These are phyloP conservation scores for Hanseniaspora lindneri DNA, from an alignment of 805 yeast genomes.

Conservation along the genomic window DNA sequence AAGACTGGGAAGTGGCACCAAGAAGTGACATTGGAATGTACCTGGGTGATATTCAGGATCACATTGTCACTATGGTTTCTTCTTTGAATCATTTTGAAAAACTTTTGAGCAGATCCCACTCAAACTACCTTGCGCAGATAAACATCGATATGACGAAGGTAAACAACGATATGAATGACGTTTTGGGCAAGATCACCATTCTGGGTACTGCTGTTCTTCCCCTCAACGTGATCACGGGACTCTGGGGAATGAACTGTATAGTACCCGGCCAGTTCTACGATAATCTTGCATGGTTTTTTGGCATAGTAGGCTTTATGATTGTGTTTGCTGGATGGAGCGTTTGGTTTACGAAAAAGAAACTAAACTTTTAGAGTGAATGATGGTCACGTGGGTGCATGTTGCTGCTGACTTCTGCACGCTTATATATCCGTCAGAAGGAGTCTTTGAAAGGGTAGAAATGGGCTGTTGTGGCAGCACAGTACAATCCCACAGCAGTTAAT, in stretches of 20 bases:
- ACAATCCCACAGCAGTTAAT: no score
- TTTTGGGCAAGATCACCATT: constrained; percentile 81
- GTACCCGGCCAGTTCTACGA: constrained; percentile 81
- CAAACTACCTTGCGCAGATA: constrained; percentile 90
- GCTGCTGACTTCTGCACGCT: no score
- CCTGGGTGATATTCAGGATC: constrained; percentile 94
- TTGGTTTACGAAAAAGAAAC: constrained; percentile 37
- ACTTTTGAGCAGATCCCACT: constrained; percentile 84
- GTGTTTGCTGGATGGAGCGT: constrained; percentile 38
- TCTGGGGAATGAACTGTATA: constrained; percentile 97
- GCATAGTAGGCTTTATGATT: constrained; percentile 38
- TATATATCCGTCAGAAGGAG: no score
- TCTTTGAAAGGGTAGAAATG: no score
- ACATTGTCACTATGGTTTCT: constrained; percentile 93
- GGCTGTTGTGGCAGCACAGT: no score
- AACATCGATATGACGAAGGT: constrained; percentile 96
- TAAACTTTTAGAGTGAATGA: constrained; percentile 18
- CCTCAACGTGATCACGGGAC: constrained; percentile 85
- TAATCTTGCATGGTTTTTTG: constrained; percentile 56
- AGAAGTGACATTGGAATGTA: constrained; percentile 85
- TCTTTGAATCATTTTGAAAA: constrained; percentile 90
- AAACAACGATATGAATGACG: constrained; percentile 94
- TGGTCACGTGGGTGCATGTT: no score
- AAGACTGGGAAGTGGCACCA: constrained; percentile 69
- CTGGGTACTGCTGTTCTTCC: constrained; percentile 93